phyloP scores from a whole-genome alignment of 2,329 filamentous ascomycete genomes.

The Calcarisporium arbuscula region DNA sequence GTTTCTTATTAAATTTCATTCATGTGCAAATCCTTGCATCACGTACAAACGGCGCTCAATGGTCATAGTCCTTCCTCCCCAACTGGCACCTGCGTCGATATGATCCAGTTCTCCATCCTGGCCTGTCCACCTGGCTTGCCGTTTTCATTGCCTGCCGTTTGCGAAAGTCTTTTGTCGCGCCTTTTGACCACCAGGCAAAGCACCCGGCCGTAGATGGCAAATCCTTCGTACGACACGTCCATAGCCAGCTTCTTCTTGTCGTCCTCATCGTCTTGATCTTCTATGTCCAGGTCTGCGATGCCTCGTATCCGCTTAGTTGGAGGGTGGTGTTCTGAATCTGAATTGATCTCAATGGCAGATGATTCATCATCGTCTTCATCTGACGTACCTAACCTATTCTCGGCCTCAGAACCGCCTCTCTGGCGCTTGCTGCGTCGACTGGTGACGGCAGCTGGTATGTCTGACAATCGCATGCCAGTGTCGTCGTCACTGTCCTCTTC shows the following conservation, averaged over 20 bases:
- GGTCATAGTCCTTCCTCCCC: slow-evolving; percentile 28
- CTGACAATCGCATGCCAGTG: slow-evolving; percentile 21
- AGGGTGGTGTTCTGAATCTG: slow-evolving; percentile 33
- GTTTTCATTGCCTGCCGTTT: slow-evolving; percentile 24
- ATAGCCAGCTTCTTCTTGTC: slow-evolving; percentile 90
- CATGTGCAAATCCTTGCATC: slow-evolving; percentile 7
- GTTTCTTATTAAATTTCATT: too few species aligned
- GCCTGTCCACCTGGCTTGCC: slow-evolving; percentile 49
- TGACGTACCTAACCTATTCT: too few species aligned
- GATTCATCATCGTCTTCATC: slow-evolving; percentile 21
- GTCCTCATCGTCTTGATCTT: slow-evolving; percentile 35
- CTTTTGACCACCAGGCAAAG: slow-evolving; percentile 84
- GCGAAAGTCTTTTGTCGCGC: slow-evolving; percentile 48
- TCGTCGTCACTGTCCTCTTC: slow-evolving; percentile 43
- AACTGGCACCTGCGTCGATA: slow-evolving; percentile 62
- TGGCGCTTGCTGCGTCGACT: slow-evolving; percentile 22
- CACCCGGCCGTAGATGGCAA: slow-evolving; percentile 90
- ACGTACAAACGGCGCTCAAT: slow-evolving; percentile 14
- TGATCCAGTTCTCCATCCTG: slow-evolving; percentile 80
- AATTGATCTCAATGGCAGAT: slow-evolving; percentile 31
- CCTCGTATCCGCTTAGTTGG: slow-evolving; percentile 39
- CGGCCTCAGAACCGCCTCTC: slow-evolving; percentile 14
- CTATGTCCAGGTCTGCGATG: slow-evolving; percentile 18
- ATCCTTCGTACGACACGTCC: slow-evolving; percentile 87
- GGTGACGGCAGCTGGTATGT: slow-evolving; percentile 24